These are phyloP conservation scores for Hymenoscyphus linearis DNA, from an alignment of 2,329 filamentous ascomycete genomes.

Conservation along the genomic window DNA sequence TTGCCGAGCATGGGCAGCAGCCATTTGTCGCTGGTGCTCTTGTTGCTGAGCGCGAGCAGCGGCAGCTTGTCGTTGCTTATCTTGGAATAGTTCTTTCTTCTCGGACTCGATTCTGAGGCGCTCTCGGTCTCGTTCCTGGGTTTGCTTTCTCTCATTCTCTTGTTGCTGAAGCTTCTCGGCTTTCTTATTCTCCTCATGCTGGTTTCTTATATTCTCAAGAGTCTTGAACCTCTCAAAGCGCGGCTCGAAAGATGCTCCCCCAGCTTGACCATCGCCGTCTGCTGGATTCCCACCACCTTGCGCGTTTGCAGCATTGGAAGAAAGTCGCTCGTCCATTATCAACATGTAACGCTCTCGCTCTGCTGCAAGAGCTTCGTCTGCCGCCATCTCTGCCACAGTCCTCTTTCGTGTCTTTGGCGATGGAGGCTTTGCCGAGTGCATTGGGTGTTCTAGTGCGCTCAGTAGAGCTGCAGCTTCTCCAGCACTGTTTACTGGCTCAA, in stretches of 20 bases:
- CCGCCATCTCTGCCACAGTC: constrained; percentile 89
- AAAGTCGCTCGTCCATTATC: constrained; percentile 77
- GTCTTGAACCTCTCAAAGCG: constrained; percentile 90
- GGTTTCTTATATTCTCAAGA: constrained; percentile 75
- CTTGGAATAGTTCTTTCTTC: constrained; percentile 30
- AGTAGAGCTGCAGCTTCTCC: constrained; percentile 69
- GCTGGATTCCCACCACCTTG: constrained; percentile 51
- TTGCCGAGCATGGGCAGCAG: constrained; percentile 20
- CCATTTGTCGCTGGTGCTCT: constrained; percentile 28
- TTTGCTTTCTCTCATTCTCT: constrained; percentile 42
- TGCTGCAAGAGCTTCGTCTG: constrained; percentile 86
- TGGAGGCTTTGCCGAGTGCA: constrained; percentile 71
- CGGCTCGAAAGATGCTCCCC: constrained; percentile 70
- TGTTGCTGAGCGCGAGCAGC: constrained; percentile 27
- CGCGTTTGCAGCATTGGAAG: constrained; percentile 53
- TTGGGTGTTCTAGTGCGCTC: constrained; percentile 66
- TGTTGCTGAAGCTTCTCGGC: constrained; percentile 65
- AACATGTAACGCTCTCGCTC: constrained; percentile 91
- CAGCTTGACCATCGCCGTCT: constrained; percentile 69
- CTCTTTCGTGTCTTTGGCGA: constrained; percentile 86
- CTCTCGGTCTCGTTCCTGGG: constrained; percentile 43
- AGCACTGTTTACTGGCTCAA: constrained; percentile 68
- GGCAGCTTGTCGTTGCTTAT: constrained; percentile 35
- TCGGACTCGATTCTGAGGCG: constrained; percentile 32
- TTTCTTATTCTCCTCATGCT: constrained; percentile 71